Evolutionary conservation across 257 asterid genomes (phyloP), one percentile per base, ranked within the genome.

Genomic region (Cordia subcordata): DNA sequence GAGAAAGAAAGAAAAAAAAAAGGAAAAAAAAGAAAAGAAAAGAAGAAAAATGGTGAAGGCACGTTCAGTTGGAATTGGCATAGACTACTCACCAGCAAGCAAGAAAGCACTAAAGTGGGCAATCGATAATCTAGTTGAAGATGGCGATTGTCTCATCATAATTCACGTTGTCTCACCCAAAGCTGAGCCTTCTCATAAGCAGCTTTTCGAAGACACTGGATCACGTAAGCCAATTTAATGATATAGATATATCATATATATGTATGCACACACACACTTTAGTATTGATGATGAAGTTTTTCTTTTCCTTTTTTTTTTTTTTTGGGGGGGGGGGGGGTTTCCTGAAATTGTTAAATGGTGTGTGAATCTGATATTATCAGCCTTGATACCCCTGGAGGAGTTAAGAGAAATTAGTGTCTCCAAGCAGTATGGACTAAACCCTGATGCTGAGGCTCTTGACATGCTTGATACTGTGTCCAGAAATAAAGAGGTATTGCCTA

Each of bases 41-140:
- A 40, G 18, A 8, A 38, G 8, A 47, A 12, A 39, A 61, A 79
- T 81, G 83, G 78, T 49, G 18, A 79, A 73, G 64, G 57, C 77
- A 1, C 84, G 96, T 11, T 40, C 55, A 27, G 65, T 86, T 27
- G 96, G 96, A 19, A 61, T 86, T 6, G 95, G 77, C 6, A 83
- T 86, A 89, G 96, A 88, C 51, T 82, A 88, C 63, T 88, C 96
- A 33, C 57, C 69, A 17, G 78, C 85, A 19, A 88, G 96, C 85
- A 83, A 84, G 69, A 56, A 71, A 49, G 95, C 91, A 37, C 68
- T 86, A 18, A 66, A 51, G 19, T 88, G 96, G 96, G 85, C 87
- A 14, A 72, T 75, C 44, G 40, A 72, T 62, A 83, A 86, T 66
- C 66, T 88, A 67, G 62, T 88, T 38, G 89, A 71, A 33, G 79